Percentiles rank a stretch among this genome's conserved stretches.
These are phyloP conservation scores for Pelargonium australe DNA, from an alignment of 441 rosid species.

Conservation along the genomic window DNA sequence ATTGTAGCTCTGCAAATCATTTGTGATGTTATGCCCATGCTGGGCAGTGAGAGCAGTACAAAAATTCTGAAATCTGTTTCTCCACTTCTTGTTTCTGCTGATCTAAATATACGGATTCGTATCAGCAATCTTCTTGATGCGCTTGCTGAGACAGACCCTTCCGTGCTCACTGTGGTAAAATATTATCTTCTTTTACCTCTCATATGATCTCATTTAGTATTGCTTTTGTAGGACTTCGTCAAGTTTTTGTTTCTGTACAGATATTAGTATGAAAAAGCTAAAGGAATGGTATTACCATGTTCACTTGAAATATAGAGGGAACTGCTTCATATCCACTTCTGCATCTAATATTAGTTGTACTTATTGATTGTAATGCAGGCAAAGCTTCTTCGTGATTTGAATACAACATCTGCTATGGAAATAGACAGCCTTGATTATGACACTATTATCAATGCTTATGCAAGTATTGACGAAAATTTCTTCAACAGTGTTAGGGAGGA, in stretches of 20 bases:
- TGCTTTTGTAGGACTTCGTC: neutral
- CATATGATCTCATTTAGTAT: neutral
- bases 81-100: conserved; percentile 67
- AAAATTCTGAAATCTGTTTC: conserved; percentile 50
- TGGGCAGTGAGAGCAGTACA: conserved; percentile 41
- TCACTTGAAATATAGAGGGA: neutral
- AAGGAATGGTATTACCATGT: neutral
- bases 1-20: conserved; percentile 55
- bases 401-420: conserved; percentile 66
- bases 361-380: conserved; percentile 52
- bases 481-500: conserved; percentile 49
- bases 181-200: neutral
- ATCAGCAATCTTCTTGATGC: conserved; percentile 70
- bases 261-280: neutral
- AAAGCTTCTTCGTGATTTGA: conserved; percentile 52
- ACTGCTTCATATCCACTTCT: neutral
- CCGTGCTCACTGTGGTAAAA: conserved; percentile 56
- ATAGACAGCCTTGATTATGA: conserved; percentile 86
- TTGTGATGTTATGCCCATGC: conserved; percentile 45
- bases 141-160: conserved; percentile 61
- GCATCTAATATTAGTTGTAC: conserved; percentile 2
- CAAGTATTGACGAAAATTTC: conserved; percentile 45
- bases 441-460: conserved; percentile 56
- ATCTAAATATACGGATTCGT: conserved; percentile 50
- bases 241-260: neutral